Evolutionary conservation across 2,329 filamentous ascomycete species (phyloP), one percentile per base, ranked within the genome.

Genomic region (Balansia obtecta): DNA sequence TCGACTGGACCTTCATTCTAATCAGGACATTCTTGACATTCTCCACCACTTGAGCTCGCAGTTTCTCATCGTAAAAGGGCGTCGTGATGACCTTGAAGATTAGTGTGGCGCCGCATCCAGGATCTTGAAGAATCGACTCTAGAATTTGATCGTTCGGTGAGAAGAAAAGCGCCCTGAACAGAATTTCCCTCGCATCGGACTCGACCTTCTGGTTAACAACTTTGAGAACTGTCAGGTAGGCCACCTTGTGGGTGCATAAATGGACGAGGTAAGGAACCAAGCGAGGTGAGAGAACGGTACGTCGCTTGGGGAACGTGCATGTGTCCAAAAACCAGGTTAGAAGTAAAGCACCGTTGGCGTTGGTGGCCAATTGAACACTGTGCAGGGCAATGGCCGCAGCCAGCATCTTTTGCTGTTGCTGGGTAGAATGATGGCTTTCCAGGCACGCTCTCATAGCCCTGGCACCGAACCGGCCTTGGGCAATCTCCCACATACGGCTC

Each of bases 11-110:
- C 71, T 96, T 96, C 68, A 97, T 84, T 60, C 86, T 85, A 34
- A 91, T 70, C 34, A 98, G 76, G 39, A 97, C 89, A 59, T 82
- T 88, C 62, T 91, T 88, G 48, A 98, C 88, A 52, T 89, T 96
- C 61, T 95, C 88, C 5, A 95, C 81, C 20, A 96, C 89, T 60
- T 96, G 87, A 44, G 77, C 74, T 45, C 93, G 85, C 63, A 96
- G 90, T 48, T 75, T 82, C 65, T 98, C 93, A 57, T 98, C 93
- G 56, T 97, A 90, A 77, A 96, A 97, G 0, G 93, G 93, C 8
- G 90, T 97, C 0, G 93, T 97, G 50, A 98, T 75, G 34, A 97
- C 90, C 75, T 98, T 98, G 79, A 97, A 98, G 61, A 98, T 97
- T 57, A 98, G 72, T 1, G 91, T 97, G 3, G 91, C 88, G 50